Evolutionary conservation across 305 asterid species (phyloP), one percentile per base, ranked within the genome.

Genomic region (Rubia balearica): DNA sequence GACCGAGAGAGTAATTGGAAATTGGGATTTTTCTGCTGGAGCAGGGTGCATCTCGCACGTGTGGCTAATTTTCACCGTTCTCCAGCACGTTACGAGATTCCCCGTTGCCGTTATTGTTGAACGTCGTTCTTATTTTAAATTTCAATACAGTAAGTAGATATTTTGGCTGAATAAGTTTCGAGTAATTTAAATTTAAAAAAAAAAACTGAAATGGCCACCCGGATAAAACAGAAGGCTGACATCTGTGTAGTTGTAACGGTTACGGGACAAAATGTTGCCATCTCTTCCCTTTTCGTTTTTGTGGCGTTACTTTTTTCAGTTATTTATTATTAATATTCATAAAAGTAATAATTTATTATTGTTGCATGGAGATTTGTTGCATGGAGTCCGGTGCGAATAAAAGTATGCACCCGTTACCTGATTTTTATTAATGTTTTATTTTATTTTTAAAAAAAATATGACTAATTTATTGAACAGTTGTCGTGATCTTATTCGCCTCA

Each of bases 31-130:
- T 67, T 68, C 74, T 22, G 65, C 75, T 75, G 73, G 81, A 11
- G 73, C 67, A 76, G 83, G 84, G 75, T 60, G 84, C 89, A 79
- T 75, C 21, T 61, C 76, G 78, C 87, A 81, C 84, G 83, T 83
- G 81, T 73, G 87, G 79, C 79, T 69, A 77, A 67, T 66, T 77
- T 77, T 1, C 67, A 61, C 67, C 67, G n/a, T 67, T 71, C 76
- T 57, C 36, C 10, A 65, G 67, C 84, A 82, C 83, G 85, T 83
- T 84, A 77, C 57, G 69, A 80, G 73, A 78, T 65, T 69, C 67
- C 69, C 74, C 70, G 17, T 41, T 21, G 83, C 64, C 8, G 61
- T 36, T 72, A 71, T 71, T 71, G 75, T 74, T 84, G 61, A 27
- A 62, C 33, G 4, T 57, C 36, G 16, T 22, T 33, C 38, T 33